phyloP scores from a whole-genome alignment of 257 asterid species.

The Nicotiana tabacum region DNA sequence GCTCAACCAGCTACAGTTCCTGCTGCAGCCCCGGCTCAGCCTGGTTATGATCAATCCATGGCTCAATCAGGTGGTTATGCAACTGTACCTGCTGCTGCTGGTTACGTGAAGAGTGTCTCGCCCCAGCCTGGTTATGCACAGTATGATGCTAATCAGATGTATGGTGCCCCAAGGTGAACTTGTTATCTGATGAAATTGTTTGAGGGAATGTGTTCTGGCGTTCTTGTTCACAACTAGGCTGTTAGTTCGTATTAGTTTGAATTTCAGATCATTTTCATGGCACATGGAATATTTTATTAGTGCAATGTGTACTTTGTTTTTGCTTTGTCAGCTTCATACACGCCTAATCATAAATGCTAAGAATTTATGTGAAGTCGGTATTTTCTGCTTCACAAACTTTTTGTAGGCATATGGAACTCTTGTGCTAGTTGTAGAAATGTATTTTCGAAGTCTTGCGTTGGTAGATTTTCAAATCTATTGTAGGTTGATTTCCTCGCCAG shows the following conservation, averaged over 20 bases:
- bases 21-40: constrained; percentile 44
- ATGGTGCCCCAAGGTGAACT: constrained; percentile 66
- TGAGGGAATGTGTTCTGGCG: neutral
- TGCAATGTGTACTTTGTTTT: neutral
- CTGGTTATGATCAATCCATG: constrained; percentile 52
- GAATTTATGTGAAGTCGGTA: neutral
- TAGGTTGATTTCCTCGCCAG: neutral
- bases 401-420: neutral
- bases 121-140: constrained; percentile 67
- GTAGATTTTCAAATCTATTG: neutral
- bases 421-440: neutral
- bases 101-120: constrained; percentile 44
- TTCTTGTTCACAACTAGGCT: neutral
- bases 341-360: neutral
- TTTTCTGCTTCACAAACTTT: neutral
- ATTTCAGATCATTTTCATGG: neutral
- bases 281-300: neutral
- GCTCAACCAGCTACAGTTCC: constrained; percentile 53
- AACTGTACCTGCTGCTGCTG: constrained; percentile 39
- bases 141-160: constrained; percentile 70
- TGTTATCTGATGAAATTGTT: neutral
- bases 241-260: neutral
- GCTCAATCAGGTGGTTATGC: constrained; percentile 71
- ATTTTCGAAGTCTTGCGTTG: neutral
- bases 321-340: neutral